These are phyloP conservation scores for Chaetomium sp. DNA, from an alignment of 2,329 filamentous ascomycete species.

Conservation along the genomic window DNA sequence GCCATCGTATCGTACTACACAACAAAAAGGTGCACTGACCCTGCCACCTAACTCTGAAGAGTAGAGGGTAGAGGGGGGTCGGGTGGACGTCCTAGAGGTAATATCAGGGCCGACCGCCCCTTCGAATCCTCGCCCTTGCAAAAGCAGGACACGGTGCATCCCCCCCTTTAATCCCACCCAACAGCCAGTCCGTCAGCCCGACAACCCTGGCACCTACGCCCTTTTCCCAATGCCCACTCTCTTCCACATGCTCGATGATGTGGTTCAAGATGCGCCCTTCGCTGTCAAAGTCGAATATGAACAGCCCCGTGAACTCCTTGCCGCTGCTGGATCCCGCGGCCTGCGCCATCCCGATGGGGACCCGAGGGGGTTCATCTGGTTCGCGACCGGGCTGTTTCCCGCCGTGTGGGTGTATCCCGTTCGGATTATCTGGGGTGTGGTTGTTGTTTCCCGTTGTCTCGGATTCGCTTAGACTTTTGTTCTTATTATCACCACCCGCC, in stretches of 20 bases:
- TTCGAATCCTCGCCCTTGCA: conserved; percentile 9
- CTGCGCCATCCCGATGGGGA: conserved; percentile 35
- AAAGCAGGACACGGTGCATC: conserved; percentile 22
- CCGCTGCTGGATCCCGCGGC: conserved; percentile 42
- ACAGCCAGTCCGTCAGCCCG: conserved; percentile 86
- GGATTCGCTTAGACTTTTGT: conserved; percentile 24
- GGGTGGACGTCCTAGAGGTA: too few species aligned
- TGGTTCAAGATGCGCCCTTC: conserved; percentile 79
- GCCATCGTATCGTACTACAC: too few species aligned
- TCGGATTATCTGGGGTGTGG: neutral
- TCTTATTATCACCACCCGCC: conserved; percentile 23
- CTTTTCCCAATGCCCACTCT: conserved; percentile 74
- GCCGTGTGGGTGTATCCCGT: neutral
- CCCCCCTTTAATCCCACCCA: conserved; percentile 60
- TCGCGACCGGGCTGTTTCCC: too few species aligned
- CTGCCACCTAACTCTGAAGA: too few species aligned
- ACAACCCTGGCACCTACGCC: conserved; percentile 78
- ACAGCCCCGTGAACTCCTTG: conserved; percentile 82
- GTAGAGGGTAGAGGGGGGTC: too few species aligned
- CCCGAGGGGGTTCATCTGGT: neutral
- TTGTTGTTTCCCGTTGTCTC: conserved; percentile 21
- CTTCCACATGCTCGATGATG: conserved; percentile 89
- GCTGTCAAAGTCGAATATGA: conserved; percentile 91
- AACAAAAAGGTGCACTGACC: too few species aligned
- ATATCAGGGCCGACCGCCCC: conserved; percentile 13